Conservation (phyloP, 305 asterid species). For the Fraxinus ornus region DNA sequence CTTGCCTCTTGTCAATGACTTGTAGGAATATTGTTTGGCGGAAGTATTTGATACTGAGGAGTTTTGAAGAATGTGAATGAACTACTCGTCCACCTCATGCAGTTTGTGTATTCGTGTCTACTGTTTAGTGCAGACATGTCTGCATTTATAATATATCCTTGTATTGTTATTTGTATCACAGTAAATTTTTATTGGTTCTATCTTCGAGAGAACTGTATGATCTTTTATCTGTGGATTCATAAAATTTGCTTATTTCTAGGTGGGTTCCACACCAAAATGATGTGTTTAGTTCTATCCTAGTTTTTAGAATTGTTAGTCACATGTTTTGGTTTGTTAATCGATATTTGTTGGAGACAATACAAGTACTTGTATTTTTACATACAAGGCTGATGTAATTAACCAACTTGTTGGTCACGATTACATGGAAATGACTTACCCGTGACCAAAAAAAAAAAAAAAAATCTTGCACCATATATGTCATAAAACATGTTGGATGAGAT, state of each 20-base stretch:
- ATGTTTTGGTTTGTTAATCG: neutral
- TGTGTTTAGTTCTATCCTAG: neutral
- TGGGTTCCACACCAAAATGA: neutral
- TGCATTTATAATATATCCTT: neutral
- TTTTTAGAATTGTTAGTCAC: neutral
- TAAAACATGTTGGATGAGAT: neutral
- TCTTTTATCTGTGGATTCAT: neutral
- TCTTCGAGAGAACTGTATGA: neutral
- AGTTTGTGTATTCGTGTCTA: neutral
- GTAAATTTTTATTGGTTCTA: neutral
- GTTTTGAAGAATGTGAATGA: neutral
- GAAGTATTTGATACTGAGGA: neutral
- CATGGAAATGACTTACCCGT: neutral
- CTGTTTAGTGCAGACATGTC: neutral
- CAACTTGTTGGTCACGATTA: neutral
- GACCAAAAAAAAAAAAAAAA: neutral
- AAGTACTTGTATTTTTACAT: neutral
- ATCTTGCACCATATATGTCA: neutral
- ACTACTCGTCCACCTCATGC: neutral
- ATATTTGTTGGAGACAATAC: neutral
- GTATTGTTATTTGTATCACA: neutral
- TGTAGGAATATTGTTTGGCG: slow-evolving; percentile 3
- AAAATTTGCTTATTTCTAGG: neutral
- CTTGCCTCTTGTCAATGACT: slow-evolving; percentile 5
- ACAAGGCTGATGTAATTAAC: neutral